Percentiles rank a stretch among this genome's conserved stretches.
Evolutionary conservation across 441 rosid species (phyloP).

Genomic region (Adansonia grandidieri): DNA sequence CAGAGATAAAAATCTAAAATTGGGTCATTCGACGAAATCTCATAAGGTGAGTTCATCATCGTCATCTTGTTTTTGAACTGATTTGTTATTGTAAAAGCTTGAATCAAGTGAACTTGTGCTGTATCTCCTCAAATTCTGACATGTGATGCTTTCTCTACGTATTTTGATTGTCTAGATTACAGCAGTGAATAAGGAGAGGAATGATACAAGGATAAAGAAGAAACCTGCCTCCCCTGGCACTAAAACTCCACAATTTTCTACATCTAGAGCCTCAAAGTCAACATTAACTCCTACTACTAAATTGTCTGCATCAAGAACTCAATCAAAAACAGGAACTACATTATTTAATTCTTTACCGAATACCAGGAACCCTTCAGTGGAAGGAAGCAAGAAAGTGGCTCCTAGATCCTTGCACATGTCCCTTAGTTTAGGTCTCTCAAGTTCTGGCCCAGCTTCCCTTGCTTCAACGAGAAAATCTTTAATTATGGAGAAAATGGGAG

Average conservation of each 20-base stretch:
- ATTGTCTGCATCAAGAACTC: conserved; percentile 46
- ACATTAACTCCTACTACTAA: conserved; percentile 39
- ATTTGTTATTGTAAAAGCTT: conserved; percentile 20
- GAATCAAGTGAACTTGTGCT: conserved; percentile 16
- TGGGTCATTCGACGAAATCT: conserved; percentile 44
- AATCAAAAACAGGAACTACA: conserved; percentile 42
- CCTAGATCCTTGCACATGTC: conserved; percentile 82
- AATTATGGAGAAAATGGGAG: conserved; percentile 98
- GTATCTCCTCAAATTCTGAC: conserved; percentile 23
- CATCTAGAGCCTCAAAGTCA: conserved; percentile 60
- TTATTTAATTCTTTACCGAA: conserved; percentile 39
- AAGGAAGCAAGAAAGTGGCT: conserved; percentile 59
- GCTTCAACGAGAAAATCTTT: conserved; percentile 59
- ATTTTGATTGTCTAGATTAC: conserved; percentile 45
- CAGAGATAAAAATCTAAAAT: conserved; percentile 40
- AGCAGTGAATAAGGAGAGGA: conserved; percentile 47
- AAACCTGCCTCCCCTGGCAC: conserved; percentile 51
- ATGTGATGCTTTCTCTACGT: conserved; percentile 7
- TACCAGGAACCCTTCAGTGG: conserved; percentile 41
- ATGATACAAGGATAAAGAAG: conserved; percentile 48
- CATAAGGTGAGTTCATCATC: conserved; percentile 54
- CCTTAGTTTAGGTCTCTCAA: conserved; percentile 52
- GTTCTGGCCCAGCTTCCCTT: conserved; percentile 46
- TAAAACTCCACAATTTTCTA: conserved; percentile 48
- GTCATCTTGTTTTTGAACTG: conserved; percentile 6